A percentile compares a stretch with the other conserved stretches of the same genome.
Conservation (phyloP, 495 filamentous ascomycete genomes). For the Penicillium salamii region DNA sequence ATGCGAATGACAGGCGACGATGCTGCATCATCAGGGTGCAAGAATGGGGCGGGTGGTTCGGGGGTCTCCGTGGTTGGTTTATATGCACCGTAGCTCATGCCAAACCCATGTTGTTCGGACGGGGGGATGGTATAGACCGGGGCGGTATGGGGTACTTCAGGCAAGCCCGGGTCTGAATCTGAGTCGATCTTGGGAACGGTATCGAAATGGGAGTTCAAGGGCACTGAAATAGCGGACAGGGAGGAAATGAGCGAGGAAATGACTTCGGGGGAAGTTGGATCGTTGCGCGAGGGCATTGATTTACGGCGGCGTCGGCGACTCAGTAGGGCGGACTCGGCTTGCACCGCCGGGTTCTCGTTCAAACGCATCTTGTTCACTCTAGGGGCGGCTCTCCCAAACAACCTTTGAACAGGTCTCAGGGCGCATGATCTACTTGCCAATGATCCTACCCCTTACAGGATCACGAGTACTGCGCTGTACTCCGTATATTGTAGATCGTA, state of each 20-base stretch:
- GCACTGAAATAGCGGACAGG: slow-evolving; percentile 78
- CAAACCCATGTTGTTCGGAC: slow-evolving; percentile 53
- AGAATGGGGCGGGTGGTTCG: slow-evolving; percentile 37
- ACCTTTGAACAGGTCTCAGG: slow-evolving; percentile 19
- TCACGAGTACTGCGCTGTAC: too few relatives aligned
- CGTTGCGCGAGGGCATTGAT: slow-evolving; percentile 35
- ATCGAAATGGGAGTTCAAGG: slow-evolving; percentile 72
- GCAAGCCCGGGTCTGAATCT: slow-evolving; percentile 46
- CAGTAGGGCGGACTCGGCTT: slow-evolving; percentile 33
- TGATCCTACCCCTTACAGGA: slow-evolving; percentile 18
- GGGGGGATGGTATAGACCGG: slow-evolving; percentile 28
- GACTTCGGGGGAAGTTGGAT: slow-evolving; percentile 82
- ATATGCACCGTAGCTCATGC: slow-evolving; percentile 67
- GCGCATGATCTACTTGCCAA: slow-evolving; percentile 24
- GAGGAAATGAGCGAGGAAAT: slow-evolving; percentile 93
- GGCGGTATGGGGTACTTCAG: slow-evolving; percentile 38
- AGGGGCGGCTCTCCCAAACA: slow-evolving; percentile 3
- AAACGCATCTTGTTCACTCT: slow-evolving; percentile 39
- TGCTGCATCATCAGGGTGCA: slow-evolving; percentile 74
- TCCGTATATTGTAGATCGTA: too few relatives aligned
- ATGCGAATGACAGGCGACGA: slow-evolving; percentile 82
- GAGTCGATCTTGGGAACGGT: slow-evolving; percentile 50
- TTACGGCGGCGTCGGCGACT: slow-evolving; percentile 40
- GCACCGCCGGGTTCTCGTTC: slow-evolving; percentile 23
- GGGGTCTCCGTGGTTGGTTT: slow-evolving; percentile 22